Evolutionary conservation across 1,284 basidiomycete species (phyloP).

Genomic region (Irpex lacteus): DNA sequence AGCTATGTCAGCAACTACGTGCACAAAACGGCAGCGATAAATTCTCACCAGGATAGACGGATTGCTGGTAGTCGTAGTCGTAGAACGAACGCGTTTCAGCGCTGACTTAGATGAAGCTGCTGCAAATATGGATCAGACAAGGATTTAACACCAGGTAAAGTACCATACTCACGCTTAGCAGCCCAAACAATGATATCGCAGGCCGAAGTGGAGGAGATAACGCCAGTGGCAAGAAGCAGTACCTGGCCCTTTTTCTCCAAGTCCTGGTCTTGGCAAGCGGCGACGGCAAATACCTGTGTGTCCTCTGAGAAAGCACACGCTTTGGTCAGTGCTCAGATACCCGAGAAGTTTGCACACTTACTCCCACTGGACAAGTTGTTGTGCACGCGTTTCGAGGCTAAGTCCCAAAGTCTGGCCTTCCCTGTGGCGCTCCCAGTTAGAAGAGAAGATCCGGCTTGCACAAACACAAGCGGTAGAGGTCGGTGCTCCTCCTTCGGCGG

Average conservation of each 20-base stretch:
- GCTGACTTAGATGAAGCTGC: too few relatives aligned
- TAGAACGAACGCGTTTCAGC: too few relatives aligned
- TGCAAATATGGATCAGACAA: too few relatives aligned
- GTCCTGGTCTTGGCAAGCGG: background rate
- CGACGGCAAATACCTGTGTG: background rate
- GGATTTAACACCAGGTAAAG: too few relatives aligned
- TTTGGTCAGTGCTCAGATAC: background rate
- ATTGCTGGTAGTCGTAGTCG: too few relatives aligned
- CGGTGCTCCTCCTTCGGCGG: background rate
- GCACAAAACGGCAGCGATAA: too few relatives aligned
- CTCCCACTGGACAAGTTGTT: background rate
- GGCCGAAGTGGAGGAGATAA: background rate
- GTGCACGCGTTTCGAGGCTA: background rate
- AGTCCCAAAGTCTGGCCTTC: background rate
- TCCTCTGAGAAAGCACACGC: background rate
- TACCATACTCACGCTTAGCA: background rate
- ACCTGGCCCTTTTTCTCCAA: background rate
- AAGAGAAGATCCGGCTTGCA: background rate
- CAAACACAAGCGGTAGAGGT: background rate
- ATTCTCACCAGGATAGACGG: too few relatives aligned
- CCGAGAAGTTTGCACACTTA: background rate
- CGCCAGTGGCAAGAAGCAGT: background rate
- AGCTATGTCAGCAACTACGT: too few relatives aligned
- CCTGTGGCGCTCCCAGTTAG: background rate
- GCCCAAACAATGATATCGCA: background rate